Percentiles rank a stretch among this genome's conserved stretches.
Conservation (phyloP, 257 asterid species). For the Phtheirospermum japonicum region DNA sequence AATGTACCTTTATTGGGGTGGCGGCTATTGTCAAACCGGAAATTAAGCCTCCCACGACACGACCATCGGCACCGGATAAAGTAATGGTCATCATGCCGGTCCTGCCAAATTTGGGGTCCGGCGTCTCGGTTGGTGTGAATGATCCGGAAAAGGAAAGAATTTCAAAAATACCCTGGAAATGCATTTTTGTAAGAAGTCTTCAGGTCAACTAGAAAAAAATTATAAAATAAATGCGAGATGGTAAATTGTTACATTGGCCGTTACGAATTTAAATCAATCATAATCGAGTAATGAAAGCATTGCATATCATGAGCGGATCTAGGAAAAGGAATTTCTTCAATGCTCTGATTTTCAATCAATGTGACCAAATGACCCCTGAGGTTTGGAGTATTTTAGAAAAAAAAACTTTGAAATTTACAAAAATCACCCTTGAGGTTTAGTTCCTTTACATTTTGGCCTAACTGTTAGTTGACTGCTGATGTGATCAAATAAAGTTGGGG, state of each 20-base stretch:
- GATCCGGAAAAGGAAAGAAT: constrained; percentile 59
- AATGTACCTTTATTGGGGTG: constrained; percentile 62
- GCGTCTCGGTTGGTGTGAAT: constrained; percentile 62
- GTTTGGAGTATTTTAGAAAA: too few relatives aligned
- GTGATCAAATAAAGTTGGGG: too few relatives aligned
- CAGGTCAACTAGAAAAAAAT: neutral
- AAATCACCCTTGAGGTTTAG: too few relatives aligned
- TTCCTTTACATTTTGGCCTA: too few relatives aligned
- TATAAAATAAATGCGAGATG: neutral
- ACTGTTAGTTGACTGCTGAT: too few relatives aligned
- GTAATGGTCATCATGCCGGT: constrained; percentile 70
- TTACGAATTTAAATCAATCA: neutral
- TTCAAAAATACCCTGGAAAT: constrained; percentile 36
- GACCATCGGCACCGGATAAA: constrained; percentile 82
- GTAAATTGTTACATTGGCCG: neutral
- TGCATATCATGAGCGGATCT: neutral
- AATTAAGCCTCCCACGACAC: constrained; percentile 78
- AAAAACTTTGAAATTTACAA: too few relatives aligned
- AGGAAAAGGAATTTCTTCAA: neutral
- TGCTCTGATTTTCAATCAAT: constrained; percentile 1
- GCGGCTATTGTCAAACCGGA: constrained; percentile 77
- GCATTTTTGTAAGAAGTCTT: constrained; percentile 8
- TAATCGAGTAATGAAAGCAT: neutral
- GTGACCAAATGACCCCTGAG: neutral
- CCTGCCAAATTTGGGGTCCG: constrained; percentile 49